These are phyloP conservation scores for Rhododendron griersonianum DNA, from an alignment of 148 eudicot species.

Conservation along the genomic window DNA sequence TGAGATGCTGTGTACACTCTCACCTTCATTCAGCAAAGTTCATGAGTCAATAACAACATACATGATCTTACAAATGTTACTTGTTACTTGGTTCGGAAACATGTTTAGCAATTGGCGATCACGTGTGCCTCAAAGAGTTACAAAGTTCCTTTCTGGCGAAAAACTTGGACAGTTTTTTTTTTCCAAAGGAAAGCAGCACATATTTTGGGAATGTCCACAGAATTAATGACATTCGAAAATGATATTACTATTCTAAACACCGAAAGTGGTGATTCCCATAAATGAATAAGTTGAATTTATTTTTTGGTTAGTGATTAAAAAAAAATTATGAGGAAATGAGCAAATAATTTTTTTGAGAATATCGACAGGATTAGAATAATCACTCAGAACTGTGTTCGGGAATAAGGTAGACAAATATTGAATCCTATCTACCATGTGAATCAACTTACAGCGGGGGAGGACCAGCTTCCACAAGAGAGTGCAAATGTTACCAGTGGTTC, in stretches of 20 bases:
- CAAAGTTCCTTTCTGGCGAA: neutral
- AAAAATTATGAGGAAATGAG: neutral
- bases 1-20: conserved; percentile 81
- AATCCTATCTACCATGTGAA: neutral
- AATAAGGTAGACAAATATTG: neutral
- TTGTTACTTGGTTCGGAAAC: neutral
- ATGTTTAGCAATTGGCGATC: neutral
- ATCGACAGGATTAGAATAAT: neutral
- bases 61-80: neutral
- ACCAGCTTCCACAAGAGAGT: conserved; percentile 90
- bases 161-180: neutral
- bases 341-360: neutral
- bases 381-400: neutral
- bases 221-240: neutral
- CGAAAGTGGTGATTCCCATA: neutral
- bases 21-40: conserved; percentile 42
- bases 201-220: neutral
- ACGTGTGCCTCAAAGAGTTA: neutral
- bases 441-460: conserved; percentile 83
- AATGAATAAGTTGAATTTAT: neutral
- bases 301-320: neutral
- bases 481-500: conserved; percentile 95
- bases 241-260: neutral
- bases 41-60: neutral
- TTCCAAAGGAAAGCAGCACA: neutral